A percentile compares a stretch with the other conserved stretches of the same genome.
Conservation (phyloP, 2,329 filamentous ascomycete genomes). For the Xylaria sp. region DNA sequence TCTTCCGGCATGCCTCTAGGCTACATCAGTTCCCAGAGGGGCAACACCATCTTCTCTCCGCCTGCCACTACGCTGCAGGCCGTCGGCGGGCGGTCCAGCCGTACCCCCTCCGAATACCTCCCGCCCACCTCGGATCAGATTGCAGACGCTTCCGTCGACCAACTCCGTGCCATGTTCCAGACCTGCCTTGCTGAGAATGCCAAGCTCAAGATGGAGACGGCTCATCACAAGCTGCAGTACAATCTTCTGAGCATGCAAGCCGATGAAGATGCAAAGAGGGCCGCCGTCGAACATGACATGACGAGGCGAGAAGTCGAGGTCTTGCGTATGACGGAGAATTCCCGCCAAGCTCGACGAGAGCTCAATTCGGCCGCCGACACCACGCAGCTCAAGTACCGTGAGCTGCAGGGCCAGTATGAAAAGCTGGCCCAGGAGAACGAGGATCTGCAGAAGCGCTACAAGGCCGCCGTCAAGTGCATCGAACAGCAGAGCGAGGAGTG, state of each 20-base stretch:
- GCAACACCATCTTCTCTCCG: constrained; percentile 56
- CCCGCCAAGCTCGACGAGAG: constrained; percentile 61
- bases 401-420: constrained; percentile 69
- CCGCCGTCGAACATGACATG: constrained; percentile 90
- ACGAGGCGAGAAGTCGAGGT: constrained; percentile 86
- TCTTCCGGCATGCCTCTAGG: constrained; percentile 32
- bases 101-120: constrained; percentile 44
- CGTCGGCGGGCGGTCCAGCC: constrained; percentile 16
- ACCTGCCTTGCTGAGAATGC: constrained; percentile 58
- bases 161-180: constrained; percentile 60
- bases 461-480: constrained; percentile 76
- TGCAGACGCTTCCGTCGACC: constrained; percentile 54
- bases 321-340: constrained; percentile 73
- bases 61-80: constrained; percentile 47
- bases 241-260: constrained; percentile 83
- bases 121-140: constrained; percentile 55
- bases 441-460: constrained; percentile 64
- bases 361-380: constrained; percentile 56
- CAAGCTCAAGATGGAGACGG: constrained; percentile 75
- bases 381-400: constrained; percentile 56
- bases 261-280: constrained; percentile 80
- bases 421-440: constrained; percentile 68
- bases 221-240: constrained; percentile 89
- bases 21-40: constrained; percentile 48
- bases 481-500: constrained; percentile 77